Percentiles rank a stretch among this genome's conserved stretches.
phyloP scores from a whole-genome alignment of 2,329 filamentous ascomycete species.

The Aureobasidium sp. region DNA sequence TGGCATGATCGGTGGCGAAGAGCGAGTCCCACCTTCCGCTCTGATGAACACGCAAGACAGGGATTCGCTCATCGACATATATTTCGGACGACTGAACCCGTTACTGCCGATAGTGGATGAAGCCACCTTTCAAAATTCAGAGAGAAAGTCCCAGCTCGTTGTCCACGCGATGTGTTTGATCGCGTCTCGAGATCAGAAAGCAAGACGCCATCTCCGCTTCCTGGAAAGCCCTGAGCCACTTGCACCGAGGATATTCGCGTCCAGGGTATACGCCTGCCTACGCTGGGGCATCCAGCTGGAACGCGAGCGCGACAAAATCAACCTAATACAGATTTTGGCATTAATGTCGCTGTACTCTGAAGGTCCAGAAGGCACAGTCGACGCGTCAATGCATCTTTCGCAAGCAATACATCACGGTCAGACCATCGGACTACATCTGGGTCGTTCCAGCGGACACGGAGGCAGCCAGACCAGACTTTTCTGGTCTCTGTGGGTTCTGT shows the following conservation, averaged over 20 bases:
- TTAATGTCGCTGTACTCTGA: slow-evolving; percentile 41
- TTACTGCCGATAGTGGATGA: slow-evolving; percentile 40
- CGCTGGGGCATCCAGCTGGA: slow-evolving; percentile 34
- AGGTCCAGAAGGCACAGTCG: slow-evolving; percentile 32
- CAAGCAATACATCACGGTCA: slow-evolving; percentile 44
- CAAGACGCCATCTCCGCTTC: slow-evolving; percentile 33
- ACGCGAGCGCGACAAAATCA: slow-evolving; percentile 37
- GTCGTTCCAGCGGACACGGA: slow-evolving; percentile 52
- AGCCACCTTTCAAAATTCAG: slow-evolving; percentile 32
- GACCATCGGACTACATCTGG: slow-evolving; percentile 44
- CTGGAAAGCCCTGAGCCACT: slow-evolving; percentile 22
- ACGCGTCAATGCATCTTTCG: slow-evolving; percentile 41
- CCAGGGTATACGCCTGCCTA: slow-evolving; percentile 36
- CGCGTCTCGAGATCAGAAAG: slow-evolving; percentile 39
- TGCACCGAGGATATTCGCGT: slow-evolving; percentile 37
- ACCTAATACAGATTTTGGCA: slow-evolving; percentile 39
- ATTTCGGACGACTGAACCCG: slow-evolving; percentile 39
- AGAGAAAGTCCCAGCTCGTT: slow-evolving; percentile 32
- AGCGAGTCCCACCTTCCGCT: slow-evolving; percentile 20
- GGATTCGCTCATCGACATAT: slow-evolving; percentile 35
- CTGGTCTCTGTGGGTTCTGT: slow-evolving; percentile 43
- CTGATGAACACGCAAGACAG: slow-evolving; percentile 29
- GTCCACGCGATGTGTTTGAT: slow-evolving; percentile 41
- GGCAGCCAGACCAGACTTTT: slow-evolving; percentile 52
- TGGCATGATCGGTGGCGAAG: slow-evolving; percentile 20